Base-by-base conservation (phyloP, 306 rosid species). In the Dryas octopetala region DNA sequence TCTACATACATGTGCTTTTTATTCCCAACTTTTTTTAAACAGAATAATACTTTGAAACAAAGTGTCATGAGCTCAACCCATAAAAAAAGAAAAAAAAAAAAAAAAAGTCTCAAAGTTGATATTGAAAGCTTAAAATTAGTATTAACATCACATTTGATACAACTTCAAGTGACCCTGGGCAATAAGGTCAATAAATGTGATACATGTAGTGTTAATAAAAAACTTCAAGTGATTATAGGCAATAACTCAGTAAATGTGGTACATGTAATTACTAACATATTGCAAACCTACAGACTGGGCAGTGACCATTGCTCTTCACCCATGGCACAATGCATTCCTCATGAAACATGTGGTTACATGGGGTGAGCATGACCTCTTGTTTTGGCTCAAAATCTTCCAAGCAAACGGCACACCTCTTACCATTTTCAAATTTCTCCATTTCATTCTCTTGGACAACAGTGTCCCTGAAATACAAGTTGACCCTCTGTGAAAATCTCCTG, bases 331-430 rank as follows among this genome's bases (percentile, higher is more conserved):
- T 90, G 80, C 98, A 95, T 9, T 89, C 89, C 72, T 89, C 96
- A 67, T 91, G 98, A 71, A 91, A 95, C 96, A 95, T 89, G 75
- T 95, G 97, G 11, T 80, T 82, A 80, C 98, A 95, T 7, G 91
- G 97, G 5, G 98, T 91, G 55, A 79, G 50, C 91, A 79, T 81
- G 70, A 90, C 97, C 66, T 90, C 96, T 66, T 90, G 67, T 73
- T 51, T 83, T 0, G 88, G 75, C 59, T 88, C 89, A 62, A 91
- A 91, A 76, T 94, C 95, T 50, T 94, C 98, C 77, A 91, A 82
- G 85, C 97, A 94, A 76, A 91, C 19, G 16, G 90, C 49, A 74
- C 98, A 91, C 23, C 83, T 76, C 76, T 85, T 88, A 1, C 90
- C 82, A 7, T 86, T 88, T 75, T 87, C 93, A 4, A 86, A 87